A percentile compares a stretch with the other conserved stretches of the same genome.
phyloP scores from a whole-genome alignment of 306 rosid genomes.

The Vigna angularis region DNA sequence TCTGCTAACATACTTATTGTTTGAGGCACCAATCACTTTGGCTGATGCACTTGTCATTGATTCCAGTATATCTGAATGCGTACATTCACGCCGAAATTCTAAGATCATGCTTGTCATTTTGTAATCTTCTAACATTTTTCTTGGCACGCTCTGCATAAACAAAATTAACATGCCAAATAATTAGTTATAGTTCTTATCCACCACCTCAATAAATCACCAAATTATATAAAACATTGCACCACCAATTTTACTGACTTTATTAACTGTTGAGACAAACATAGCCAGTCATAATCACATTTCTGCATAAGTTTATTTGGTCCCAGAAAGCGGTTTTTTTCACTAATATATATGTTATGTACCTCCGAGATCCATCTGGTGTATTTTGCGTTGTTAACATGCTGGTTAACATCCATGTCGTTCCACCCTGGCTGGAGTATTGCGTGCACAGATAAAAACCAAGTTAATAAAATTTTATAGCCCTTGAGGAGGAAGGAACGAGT shows the following conservation, averaged over 20 bases:
- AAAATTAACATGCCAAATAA: conserved; percentile 2
- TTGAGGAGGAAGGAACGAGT: not conserved
- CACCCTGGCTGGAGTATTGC: conserved; percentile 65
- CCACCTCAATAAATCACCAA: too few relatives aligned
- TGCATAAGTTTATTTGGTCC: not conserved
- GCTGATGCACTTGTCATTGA: conserved; percentile 58
- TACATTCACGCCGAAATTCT: conserved; percentile 78
- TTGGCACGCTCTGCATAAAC: conserved; percentile 71
- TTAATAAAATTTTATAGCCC: not conserved
- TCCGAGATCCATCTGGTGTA: conserved; percentile 81
- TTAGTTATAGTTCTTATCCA: too few relatives aligned
- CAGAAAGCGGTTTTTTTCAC: not conserved
- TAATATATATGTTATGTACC: conserved; percentile 42
- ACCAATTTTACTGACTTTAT: not conserved
- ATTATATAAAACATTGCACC: not conserved
- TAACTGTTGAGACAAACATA: too few relatives aligned
- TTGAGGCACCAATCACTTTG: conserved; percentile 38
- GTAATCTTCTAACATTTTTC: conserved; percentile 57
- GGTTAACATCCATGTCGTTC: conserved; percentile 85
- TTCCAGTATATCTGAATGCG: conserved; percentile 67
- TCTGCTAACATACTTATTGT: conserved; percentile 37
- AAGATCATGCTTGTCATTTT: conserved; percentile 65
- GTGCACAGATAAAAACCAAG: not conserved
- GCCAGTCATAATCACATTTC: too few relatives aligned
- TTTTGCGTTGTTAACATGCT: conserved; percentile 81